Base-by-base conservation (phyloP, 306 rosid species). In the Inga laurina region DNA sequence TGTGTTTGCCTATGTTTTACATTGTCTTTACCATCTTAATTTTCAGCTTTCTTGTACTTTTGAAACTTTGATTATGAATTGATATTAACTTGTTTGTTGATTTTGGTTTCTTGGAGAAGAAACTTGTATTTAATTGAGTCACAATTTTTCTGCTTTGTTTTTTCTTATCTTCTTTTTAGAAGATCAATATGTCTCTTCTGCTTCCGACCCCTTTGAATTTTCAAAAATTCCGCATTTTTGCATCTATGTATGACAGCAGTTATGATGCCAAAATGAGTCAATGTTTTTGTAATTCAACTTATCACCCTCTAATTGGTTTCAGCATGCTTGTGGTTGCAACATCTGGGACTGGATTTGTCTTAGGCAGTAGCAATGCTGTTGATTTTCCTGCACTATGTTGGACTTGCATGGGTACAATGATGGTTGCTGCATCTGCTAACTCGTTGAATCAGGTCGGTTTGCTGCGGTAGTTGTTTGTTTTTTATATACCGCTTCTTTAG, bases 281-380 rank as follows among this genome's bases (percentile, higher is more conserved):
- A 13, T 35, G 21, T 48, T 51, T 57, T 22, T 16, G 46, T 77
- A 7, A 32, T 67, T 66, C 39, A 4, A 77, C 77, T 79, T 44
- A 79, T 27, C 24, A 1, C 43, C 65, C 76, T 72, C 21, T 72
- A 35, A n/a, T 78, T 57, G 32, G 57, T 67, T 91, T 24, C 89
- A 93, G 99, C 84, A 86, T 96, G 94, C 90, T 96, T 75, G 99
- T 96, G 39, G 98, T 93, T 72, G 98, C 99, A 56, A 96, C 99
- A 43, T 92, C 99, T 64, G 98, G 99, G 79, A 93, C 98, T 76
- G 98, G 99, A 52, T 96, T 89, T 87, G 93, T 96, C 75, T 90
- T 96, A 27, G 99, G 98, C 68, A 96, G 99, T 77, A 86, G 90
- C 59, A 84, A 83, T 86, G 89, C 89, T 30, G 32, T 96, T 56